A percentile compares a stretch with the other conserved stretches of the same genome.
phyloP scores from a whole-genome alignment of 2,329 filamentous ascomycete genomes.

The Talaromyces funiculosus region DNA sequence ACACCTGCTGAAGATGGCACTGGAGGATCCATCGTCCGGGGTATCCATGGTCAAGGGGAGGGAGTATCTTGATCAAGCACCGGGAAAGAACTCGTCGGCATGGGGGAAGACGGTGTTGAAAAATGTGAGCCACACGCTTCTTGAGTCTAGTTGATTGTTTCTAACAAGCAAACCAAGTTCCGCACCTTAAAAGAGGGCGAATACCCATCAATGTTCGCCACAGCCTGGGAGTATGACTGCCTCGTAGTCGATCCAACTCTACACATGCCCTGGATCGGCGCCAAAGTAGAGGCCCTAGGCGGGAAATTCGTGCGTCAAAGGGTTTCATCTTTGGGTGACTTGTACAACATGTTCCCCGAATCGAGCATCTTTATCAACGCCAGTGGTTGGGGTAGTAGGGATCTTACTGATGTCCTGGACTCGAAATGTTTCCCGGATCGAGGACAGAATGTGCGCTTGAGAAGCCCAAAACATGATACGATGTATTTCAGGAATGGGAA shows the following conservation, averaged over 20 bases:
- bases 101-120: constrained; percentile 33
- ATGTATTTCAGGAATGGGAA: constrained; percentile 34
- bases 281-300: constrained; percentile 26
- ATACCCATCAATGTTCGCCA: constrained; percentile 30
- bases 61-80: constrained; percentile 32
- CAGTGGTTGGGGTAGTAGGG: constrained; percentile 33
- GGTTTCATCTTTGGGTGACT: constrained; percentile 28
- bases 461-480: constrained; percentile 25
- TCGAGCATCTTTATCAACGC: constrained; percentile 36
- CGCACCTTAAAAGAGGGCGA: constrained; percentile 27
- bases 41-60: constrained; percentile 31
- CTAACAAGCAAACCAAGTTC: constrained; percentile 21
- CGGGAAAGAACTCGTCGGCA: constrained; percentile 27
- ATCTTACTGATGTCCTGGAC: constrained; percentile 30
- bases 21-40: constrained; percentile 28
- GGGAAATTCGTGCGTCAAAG: constrained; percentile 31
- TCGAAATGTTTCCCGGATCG: constrained; percentile 32
- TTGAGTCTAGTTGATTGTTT: no score
- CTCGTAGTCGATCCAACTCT: constrained; percentile 34
- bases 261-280: constrained; percentile 32
- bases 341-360: constrained; percentile 32
- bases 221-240: constrained; percentile 33
- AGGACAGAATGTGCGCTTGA: constrained; percentile 35
- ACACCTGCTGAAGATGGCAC: constrained; percentile 30
- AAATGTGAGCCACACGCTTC: constrained; percentile 17